These are phyloP conservation scores for Penicillium robsamsonii DNA, from an alignment of 495 filamentous ascomycete genomes.

Conservation along the genomic window DNA sequence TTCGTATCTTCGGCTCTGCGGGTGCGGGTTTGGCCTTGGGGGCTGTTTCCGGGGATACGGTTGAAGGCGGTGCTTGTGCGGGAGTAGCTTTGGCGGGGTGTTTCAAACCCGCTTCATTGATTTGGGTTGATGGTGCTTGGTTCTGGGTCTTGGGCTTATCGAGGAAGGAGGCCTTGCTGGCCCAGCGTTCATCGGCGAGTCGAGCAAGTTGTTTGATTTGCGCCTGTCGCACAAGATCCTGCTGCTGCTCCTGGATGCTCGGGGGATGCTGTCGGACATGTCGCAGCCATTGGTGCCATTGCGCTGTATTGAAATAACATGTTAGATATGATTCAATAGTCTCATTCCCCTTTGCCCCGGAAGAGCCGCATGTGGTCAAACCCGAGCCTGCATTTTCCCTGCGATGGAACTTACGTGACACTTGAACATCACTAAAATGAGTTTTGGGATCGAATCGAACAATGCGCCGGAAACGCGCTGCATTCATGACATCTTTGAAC, in stretches of 20 bases:
- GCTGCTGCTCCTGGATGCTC: constrained; percentile 67
- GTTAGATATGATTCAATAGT: constrained; percentile 5
- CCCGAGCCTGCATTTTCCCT: constrained; percentile 3
- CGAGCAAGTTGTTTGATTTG: constrained; percentile 72
- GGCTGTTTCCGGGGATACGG: constrained; percentile 1
- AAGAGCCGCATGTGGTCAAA: not conserved
- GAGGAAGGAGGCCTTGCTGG: constrained; percentile 64
- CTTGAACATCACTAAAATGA: constrained; percentile 66
- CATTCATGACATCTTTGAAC: constrained; percentile 64
- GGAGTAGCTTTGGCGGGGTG: constrained; percentile 6
- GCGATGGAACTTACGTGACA: constrained; percentile 46
- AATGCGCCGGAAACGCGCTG: constrained; percentile 59
- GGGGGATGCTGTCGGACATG: constrained; percentile 71
- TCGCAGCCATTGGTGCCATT: constrained; percentile 97
- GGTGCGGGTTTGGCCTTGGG: constrained; percentile 11
- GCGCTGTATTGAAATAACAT: constrained; percentile 48
- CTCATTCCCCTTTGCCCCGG: not conserved
- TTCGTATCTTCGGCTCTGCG: constrained; percentile 22
- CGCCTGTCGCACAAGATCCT: constrained; percentile 64
- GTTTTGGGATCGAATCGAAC: constrained; percentile 61
- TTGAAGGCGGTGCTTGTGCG: constrained; percentile 14
- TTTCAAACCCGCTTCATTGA: constrained; percentile 33
- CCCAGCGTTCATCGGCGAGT: constrained; percentile 83
- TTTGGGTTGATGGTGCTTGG: constrained; percentile 37
- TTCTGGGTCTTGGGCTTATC: constrained; percentile 53